phyloP scores from a whole-genome alignment of 192 early-diverging fungal species.

The Backusella morwellensis region DNA sequence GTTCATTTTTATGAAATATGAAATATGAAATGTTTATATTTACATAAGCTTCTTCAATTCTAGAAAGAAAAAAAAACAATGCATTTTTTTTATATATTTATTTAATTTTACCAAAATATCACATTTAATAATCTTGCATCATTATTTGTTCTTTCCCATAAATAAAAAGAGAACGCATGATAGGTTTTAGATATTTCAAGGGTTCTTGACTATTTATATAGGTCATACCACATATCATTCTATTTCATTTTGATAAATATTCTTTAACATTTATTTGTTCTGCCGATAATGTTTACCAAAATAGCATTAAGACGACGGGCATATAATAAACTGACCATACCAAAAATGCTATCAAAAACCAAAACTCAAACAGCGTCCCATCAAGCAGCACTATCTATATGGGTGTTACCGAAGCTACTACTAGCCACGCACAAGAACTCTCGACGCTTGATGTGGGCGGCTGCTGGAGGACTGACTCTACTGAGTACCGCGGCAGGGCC shows the following conservation, averaged over 20 bases:
- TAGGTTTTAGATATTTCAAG: neutral
- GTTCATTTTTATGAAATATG: no score
- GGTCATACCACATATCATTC: neutral
- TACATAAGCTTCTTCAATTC: neutral
- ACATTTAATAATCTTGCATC: neutral
- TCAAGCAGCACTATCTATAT: neutral
- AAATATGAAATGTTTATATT: neutral
- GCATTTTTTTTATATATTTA: no score
- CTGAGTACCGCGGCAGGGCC: neutral
- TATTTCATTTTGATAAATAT: neutral
- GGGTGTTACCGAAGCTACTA: neutral
- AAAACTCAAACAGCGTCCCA: neutral
- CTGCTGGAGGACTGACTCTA: slow-evolving; percentile 5
- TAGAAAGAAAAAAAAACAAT: neutral
- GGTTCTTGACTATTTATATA: neutral
- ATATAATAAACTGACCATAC: neutral
- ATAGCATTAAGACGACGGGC: neutral
- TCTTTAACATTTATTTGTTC: neutral
- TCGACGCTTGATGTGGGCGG: neutral
- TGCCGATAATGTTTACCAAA: neutral
- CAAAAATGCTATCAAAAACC: neutral
- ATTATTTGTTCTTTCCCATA: neutral
- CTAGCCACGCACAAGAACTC: neutral
- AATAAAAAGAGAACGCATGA: neutral
- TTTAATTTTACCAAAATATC: neutral